Evolutionary conservation across 805 yeast species (phyloP).

Genomic region (Wickerhamiella dianesei): DNA sequence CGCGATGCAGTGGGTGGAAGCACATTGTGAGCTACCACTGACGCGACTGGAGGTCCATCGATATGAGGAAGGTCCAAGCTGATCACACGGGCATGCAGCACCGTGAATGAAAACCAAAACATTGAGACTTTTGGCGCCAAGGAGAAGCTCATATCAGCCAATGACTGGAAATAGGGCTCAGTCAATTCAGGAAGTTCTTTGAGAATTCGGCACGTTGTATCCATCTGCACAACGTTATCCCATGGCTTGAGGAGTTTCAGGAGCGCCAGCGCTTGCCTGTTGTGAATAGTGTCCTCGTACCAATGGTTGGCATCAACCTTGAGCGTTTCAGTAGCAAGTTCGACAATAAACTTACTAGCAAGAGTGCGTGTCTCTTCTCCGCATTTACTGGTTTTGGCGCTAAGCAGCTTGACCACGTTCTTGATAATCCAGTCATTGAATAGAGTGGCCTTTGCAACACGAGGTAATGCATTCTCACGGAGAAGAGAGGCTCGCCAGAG

Average conservation of each 20-base stretch:
- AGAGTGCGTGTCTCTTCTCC: neutral
- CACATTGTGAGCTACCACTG: constrained; percentile 38
- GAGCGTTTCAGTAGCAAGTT: constrained; percentile 17
- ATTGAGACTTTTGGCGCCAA: constrained; percentile 71
- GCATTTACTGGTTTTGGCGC: constrained; percentile 22
- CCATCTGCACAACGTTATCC: constrained; percentile 55
- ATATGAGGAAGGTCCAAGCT: constrained; percentile 19
- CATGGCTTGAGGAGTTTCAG: constrained; percentile 63
- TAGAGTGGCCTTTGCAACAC: constrained; percentile 48
- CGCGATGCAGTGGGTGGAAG: constrained; percentile 54
- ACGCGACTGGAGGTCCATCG: constrained; percentile 24
- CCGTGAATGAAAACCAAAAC: constrained; percentile 68
- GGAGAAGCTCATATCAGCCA: constrained; percentile 22
- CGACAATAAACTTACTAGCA: neutral
- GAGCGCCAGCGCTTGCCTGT: constrained; percentile 51
- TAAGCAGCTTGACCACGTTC: constrained; percentile 42
- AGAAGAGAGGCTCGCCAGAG: constrained; percentile 41
- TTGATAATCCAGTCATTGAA: constrained; percentile 64
- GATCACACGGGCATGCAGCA: constrained; percentile 47
- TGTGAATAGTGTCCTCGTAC: constrained; percentile 33
- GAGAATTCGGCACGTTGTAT: constrained; percentile 39
- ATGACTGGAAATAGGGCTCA: constrained; percentile 40
- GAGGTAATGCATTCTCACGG: constrained; percentile 33
- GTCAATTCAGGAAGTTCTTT: constrained; percentile 51
- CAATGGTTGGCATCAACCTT: constrained; percentile 21